A percentile compares a stretch with the other conserved stretches of the same genome.
phyloP scores from a whole-genome alignment of 2,329 filamentous ascomycete genomes.

The Ceratocystis lukuohia region DNA sequence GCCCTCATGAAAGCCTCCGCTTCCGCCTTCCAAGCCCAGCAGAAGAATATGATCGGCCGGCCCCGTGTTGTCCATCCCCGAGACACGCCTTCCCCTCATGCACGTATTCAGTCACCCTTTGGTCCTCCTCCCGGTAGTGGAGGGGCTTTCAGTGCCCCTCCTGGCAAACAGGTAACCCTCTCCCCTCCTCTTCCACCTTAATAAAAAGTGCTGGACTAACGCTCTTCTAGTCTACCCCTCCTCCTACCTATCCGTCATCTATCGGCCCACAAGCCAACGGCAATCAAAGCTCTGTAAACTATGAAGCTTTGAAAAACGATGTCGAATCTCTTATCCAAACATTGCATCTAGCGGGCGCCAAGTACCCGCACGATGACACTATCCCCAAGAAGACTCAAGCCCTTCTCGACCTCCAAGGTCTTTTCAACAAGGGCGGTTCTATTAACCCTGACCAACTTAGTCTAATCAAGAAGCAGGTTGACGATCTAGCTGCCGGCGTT shows the following conservation, averaged over 20 bases:
- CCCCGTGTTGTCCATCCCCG: slow-evolving; percentile 49
- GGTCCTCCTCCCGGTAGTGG: slow-evolving; percentile 3
- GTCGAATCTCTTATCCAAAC: slow-evolving; percentile 64
- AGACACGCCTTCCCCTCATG: slow-evolving; percentile 36
- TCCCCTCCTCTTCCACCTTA: background rate
- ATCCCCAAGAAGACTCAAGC: slow-evolving; percentile 71
- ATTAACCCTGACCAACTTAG: slow-evolving; percentile 70
- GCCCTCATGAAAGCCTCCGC: slow-evolving; percentile 71
- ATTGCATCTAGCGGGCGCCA: slow-evolving; percentile 60
- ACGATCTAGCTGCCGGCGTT: slow-evolving; percentile 56
- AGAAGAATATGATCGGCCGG: slow-evolving; percentile 35
- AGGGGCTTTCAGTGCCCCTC: slow-evolving; percentile 3
- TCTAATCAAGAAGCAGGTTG: slow-evolving; percentile 73
- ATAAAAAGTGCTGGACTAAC: background rate
- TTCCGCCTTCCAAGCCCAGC: slow-evolving; percentile 46
- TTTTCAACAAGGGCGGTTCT: slow-evolving; percentile 61
- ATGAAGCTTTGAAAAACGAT: slow-evolving; percentile 69
- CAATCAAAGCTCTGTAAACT: slow-evolving; percentile 32
- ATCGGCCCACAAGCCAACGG: slow-evolving; percentile 7
- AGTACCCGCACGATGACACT: slow-evolving; percentile 60
- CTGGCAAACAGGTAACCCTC: slow-evolving; percentile 15
- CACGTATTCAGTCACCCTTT: slow-evolving; percentile 4
- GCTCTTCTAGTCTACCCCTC: slow-evolving; percentile 1
- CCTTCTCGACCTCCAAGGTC: slow-evolving; percentile 65
- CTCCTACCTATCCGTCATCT: background rate